A percentile compares a stretch with the other conserved stretches of the same genome.
Conservation (phyloP, 805 yeast genomes). For the Metschnikowia noctiluminum region DNA sequence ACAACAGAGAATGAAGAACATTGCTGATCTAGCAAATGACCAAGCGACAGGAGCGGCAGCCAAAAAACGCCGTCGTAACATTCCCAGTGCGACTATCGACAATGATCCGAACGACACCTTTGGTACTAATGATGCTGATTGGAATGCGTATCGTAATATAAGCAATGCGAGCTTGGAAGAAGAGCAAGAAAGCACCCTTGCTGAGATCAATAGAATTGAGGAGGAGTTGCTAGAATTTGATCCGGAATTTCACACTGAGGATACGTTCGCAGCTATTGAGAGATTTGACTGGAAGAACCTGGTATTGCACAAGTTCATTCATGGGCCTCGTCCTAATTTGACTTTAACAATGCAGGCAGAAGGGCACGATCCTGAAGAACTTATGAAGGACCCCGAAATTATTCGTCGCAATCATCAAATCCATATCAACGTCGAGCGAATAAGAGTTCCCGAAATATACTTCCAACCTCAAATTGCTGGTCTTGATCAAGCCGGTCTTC, state of each 20-base stretch:
- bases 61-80: constrained; percentile 39
- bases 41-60: constrained; percentile 46
- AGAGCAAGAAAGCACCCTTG: constrained; percentile 70
- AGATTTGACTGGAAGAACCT: constrained; percentile 80
- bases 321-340: constrained; percentile 87
- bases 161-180: constrained; percentile 75
- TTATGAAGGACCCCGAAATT: constrained; percentile 54
- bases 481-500: constrained; percentile 91
- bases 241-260: constrained; percentile 81
- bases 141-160: constrained; percentile 87
- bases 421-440: constrained; percentile 86
- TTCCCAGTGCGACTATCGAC: constrained; percentile 64
- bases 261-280: constrained; percentile 70
- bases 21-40: constrained; percentile 82
- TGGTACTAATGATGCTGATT: constrained; percentile 94
- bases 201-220: constrained; percentile 59
- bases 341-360: constrained; percentile 45
- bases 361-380: constrained; percentile 40
- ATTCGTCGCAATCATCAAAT: constrained; percentile 87
- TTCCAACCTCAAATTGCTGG: constrained; percentile 95
- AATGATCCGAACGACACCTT: constrained; percentile 92
- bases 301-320: constrained; percentile 72
- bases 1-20: constrained; percentile 86
- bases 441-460: constrained; percentile 85
- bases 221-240: constrained; percentile 76